These are phyloP conservation scores for Beta vulgaris DNA, from an alignment of 148 eudicot genomes.

Conservation along the genomic window DNA sequence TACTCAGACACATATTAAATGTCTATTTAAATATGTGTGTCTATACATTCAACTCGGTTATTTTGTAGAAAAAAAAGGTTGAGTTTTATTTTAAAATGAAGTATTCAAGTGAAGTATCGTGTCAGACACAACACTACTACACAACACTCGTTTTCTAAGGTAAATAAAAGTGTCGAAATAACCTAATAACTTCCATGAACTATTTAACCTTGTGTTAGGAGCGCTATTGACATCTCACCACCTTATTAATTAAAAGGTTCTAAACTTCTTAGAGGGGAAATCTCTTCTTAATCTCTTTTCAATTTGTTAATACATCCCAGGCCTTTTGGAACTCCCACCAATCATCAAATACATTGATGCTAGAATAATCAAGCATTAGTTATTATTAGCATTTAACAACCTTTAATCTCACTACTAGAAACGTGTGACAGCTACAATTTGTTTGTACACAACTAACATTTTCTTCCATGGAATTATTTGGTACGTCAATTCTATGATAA, in stretches of 20 bases:
- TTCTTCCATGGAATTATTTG: neutral
- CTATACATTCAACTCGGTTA: too few species aligned
- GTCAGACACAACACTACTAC: too few species aligned
- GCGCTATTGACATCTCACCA: neutral
- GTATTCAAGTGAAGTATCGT: too few species aligned
- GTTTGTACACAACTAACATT: slow-evolving; percentile 6
- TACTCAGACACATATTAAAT: too few species aligned
- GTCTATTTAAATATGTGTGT: too few species aligned
- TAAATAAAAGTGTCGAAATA: too few species aligned
- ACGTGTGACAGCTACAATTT: slow-evolving; percentile 12
- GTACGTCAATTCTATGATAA: neutral
- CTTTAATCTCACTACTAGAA: neutral
- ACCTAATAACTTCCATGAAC: too few species aligned
- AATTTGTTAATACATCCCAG: neutral
- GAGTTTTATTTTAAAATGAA: too few species aligned
- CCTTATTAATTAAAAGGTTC: too few species aligned
- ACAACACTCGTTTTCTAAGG: too few species aligned
- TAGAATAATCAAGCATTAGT: neutral
- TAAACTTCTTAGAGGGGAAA: too few species aligned
- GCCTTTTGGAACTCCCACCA: neutral
- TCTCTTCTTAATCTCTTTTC: neutral
- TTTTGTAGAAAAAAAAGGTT: too few species aligned
- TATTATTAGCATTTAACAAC: neutral
- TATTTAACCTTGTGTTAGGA: neutral
- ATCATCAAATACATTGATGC: neutral